Base-by-base conservation (phyloP, 2,329 filamentous ascomycete genomes). In the Trichoderma gracile region DNA sequence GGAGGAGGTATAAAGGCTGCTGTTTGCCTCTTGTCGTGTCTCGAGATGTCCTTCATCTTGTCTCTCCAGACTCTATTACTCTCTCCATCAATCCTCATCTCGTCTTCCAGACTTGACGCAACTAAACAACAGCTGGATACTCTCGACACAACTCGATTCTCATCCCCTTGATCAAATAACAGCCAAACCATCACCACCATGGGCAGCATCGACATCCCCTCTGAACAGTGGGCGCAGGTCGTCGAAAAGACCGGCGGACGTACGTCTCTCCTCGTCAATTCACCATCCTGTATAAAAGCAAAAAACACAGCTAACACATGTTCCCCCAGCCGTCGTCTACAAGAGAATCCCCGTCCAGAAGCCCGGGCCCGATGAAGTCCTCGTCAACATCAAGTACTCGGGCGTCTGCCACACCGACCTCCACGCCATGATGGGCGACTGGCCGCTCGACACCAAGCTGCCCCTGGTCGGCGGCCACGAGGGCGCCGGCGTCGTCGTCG, bases 341-440 rank as follows among this genome's bases (percentile, higher is more conserved):
- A 93, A 92, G 81, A 84, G 89, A 79, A 94, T 97, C 72, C 89
- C 91, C 70, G 92, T 96, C 58, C 83, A 83, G 68, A 86, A 88
- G 77, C 93, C 93, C 45, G 92, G 89, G 23, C 89, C 93, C 59
- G 93, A 96, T 80, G 91, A 97, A 79, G 91, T 97, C 70, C 89
- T 97, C 69, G 82, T 97, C 80, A 94, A 96, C 80, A 86, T 96
- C 84, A 93, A 93, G 78, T 96, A 86, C 83, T 91, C 89, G 30
- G 92, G 92, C 75, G 92, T 96, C 70, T 96, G 92, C 84, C 92
- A 96, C 82, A 96, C 92, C 42, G 92, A 96, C 77, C 83, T 85
- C 57, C 83, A 86, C 77, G 92, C 92, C 71, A 85, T 94, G 79
- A 90, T 91, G 69, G 93, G 93, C 65, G 93, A 97, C 81, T 97